These are phyloP conservation scores for Silene coronaria DNA, from an alignment of 179 eudicot species.

Conservation along the genomic window DNA sequence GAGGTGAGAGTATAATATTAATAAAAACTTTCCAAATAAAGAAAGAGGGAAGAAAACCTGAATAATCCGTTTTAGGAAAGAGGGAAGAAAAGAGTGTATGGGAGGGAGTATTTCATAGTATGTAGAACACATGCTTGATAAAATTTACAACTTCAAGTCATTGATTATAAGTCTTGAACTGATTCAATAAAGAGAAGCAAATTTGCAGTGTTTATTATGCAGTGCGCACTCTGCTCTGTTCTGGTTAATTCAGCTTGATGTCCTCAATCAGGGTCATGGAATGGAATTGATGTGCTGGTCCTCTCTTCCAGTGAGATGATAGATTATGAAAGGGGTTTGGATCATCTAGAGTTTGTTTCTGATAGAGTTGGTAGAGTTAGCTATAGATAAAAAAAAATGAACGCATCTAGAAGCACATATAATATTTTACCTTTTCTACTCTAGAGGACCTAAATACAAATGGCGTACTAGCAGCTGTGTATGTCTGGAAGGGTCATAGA, in stretches of 20 bases:
- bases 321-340: background rate
- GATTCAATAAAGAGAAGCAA: too few species aligned
- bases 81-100: too few species aligned
- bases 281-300: background rate
- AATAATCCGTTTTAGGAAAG: too few species aligned
- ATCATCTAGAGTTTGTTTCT: background rate
- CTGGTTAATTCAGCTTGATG: background rate
- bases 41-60: too few species aligned
- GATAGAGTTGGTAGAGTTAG: background rate
- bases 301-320: background rate
- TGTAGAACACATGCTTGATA: too few species aligned
- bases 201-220: too few species aligned
- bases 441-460: background rate
- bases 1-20: too few species aligned
- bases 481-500: background rate
- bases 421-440: background rate
- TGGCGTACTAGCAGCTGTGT: background rate
- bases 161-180: too few species aligned
- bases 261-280: background rate
- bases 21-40: too few species aligned
- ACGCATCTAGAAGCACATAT: background rate
- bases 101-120: too few species aligned
- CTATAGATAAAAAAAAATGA: background rate
- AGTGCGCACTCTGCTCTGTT: background rate
- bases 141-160: too few species aligned